Evolutionary conservation across 371 early-diverging fungal genomes (phyloP), one percentile per base, ranked within the genome.

Genomic region (Nematocida sp.): DNA sequence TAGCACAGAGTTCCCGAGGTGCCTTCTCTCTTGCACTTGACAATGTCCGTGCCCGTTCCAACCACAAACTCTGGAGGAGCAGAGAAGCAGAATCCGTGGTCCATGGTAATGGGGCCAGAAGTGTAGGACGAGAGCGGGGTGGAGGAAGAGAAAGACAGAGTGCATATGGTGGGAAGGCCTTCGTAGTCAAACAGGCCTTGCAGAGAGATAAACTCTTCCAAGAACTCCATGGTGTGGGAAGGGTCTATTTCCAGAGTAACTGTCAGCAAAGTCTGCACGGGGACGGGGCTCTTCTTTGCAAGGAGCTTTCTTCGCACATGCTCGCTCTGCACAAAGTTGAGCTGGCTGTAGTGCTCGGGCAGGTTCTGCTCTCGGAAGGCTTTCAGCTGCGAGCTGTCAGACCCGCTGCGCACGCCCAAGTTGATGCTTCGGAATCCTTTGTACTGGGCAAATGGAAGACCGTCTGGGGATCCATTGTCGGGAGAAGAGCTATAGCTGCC

Each of bases 1-100:
- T 80, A 83, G 32, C 64, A 76, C 1, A 80, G 31, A 0, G 80
- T 70, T 15, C 83, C 83, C 40, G 36, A 40, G 27, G 49, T 55
- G 8, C 50, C 57, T 36, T 66, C 67, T 40, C 32, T 38, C 55
- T 67, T 48, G 46, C 77, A 60, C 52, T 62, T 55, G 25, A 64
- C 77, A 48, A 79, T 76, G 29, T 65, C 76, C 15, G 70, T 77
- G n/a, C 79, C 57, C 15, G 55, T 74, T 25, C 60, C 70, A 7
- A 32, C 5, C 17, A 79, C 50, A n/a, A 45, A n/a, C 7, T 41
- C 50, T 21, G 34, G 3, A 21, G 60, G 74, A 4, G 31, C 15
- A 8, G 49, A 19, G 37, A 19, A 53, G 21, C 21, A 13, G 49
- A 57, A 57, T 15, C 74, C 74, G 34, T 31, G 60, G 36, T 70